phyloP scores from a whole-genome alignment of 129 eudicot species.

The Tagetes patula region DNA sequence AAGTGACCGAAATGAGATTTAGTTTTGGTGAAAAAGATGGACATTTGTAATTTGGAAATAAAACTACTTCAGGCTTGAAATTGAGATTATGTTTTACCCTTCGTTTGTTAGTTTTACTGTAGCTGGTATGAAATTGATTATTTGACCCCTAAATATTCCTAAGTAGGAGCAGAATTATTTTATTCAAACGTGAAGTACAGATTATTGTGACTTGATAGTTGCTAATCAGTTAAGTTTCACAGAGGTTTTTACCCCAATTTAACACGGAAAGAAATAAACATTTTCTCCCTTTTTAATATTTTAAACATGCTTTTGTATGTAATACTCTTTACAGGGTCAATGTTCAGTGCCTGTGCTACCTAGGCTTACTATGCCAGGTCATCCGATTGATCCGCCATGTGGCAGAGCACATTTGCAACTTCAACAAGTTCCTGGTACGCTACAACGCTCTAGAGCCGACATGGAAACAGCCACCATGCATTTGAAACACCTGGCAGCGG shows the following conservation, averaged over 20 bases:
- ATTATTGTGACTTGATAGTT: background rate
- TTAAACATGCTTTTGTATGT: slow-evolving; percentile 12
- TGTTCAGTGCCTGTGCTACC: slow-evolving; percentile 87
- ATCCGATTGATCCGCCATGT: slow-evolving; percentile 96
- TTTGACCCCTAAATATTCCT: background rate
- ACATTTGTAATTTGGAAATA: background rate
- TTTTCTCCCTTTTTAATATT: background rate
- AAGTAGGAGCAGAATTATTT: background rate
- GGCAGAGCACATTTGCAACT: slow-evolving; percentile 72
- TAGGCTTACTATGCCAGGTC: slow-evolving; percentile 96
- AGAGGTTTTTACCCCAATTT: background rate
- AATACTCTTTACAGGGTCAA: slow-evolving; percentile 62
- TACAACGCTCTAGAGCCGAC: slow-evolving; percentile 53
- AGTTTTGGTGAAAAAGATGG: background rate
- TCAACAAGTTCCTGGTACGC: slow-evolving; percentile 41
- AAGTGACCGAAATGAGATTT: background rate
- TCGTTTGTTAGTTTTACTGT: background rate
- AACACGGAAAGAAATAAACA: background rate
- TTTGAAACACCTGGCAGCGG: slow-evolving; percentile 90
- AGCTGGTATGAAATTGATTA: background rate
- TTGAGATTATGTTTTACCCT: background rate
- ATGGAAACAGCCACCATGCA: slow-evolving; percentile 78
- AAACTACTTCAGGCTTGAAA: background rate
- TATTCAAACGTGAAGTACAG: background rate
- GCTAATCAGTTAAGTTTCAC: background rate